A percentile compares a stretch with the other conserved stretches of the same genome.
Conservation (phyloP, 345 rosid species). For the Brassica incana region DNA sequence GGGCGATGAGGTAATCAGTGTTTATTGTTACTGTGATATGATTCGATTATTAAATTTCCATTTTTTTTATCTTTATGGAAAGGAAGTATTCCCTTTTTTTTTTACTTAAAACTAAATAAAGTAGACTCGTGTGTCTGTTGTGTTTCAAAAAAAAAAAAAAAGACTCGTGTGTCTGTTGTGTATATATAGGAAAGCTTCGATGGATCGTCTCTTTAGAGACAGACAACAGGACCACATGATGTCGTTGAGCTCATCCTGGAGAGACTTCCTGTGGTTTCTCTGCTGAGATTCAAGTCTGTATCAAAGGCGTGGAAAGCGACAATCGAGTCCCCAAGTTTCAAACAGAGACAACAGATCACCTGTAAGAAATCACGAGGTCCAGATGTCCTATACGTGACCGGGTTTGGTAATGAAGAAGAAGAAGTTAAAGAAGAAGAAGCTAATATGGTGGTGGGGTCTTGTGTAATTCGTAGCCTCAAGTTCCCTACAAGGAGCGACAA, state of each 20-base stretch:
- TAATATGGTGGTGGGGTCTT: background rate
- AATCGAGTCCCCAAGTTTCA: background rate
- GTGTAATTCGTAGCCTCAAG: background rate
- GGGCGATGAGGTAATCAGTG: too few species aligned
- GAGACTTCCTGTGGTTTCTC: background rate
- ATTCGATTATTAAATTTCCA: too few species aligned
- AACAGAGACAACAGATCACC: background rate
- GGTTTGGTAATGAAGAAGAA: background rate
- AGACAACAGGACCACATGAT: background rate
- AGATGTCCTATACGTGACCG: background rate
- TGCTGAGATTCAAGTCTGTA: background rate
- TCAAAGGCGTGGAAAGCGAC: background rate
- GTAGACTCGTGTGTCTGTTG: background rate
- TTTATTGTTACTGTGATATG: too few species aligned
- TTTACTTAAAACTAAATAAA: too few species aligned
- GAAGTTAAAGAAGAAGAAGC: background rate
- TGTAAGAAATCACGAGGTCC: background rate
- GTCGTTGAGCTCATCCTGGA: background rate
- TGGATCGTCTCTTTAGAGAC: background rate
- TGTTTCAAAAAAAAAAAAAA: too few species aligned
- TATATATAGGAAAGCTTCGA: background rate
- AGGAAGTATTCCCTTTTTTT: too few species aligned
- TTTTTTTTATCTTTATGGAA: too few species aligned
- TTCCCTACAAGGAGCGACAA: background rate
- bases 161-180: too few species aligned